Evolutionary conservation across 202 grass and related monocot genomes (phyloP), one percentile per base, ranked within the genome.

Genomic region (Alloteropsis angusta): DNA sequence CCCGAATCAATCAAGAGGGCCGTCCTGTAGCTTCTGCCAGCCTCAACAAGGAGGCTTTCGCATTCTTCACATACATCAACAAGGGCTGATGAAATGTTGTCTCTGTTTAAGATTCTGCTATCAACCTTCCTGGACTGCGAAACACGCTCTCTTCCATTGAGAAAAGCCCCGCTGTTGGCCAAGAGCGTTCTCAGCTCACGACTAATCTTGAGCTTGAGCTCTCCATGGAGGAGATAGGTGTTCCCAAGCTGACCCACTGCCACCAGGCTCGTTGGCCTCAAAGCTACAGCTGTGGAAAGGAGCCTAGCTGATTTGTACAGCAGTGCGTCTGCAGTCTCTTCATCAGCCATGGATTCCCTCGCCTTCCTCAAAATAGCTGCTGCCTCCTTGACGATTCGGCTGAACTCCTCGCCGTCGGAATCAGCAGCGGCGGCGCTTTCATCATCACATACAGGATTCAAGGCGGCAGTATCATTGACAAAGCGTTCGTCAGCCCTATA

Each of bases 121-220:
- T 97, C 89, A 3, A 91, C 18, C 60, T 90, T 98, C 64, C 79
- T 90, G 49, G 83, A 83, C 10, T 18, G 74, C 59, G 87, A 75
- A n/a, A n/a, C n/a, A n/a, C n/a, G n/a, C 8, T 76, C 59, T 60
- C 84, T 70, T 60, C 71, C 71, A 64, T 74, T 83, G 8, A 90
- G 44, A 60, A 77, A 69, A 3, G 67, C 59, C 16, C 78, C 60
- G 34, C 62, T 87, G 48, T 72, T 84, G 60, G 81, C 78, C 81
- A 97, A 79, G 76, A 98, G 91, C 28, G 52, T 72, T 80, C 95
- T 97, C 65, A 97, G 83, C 81, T 97, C 87, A 0, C 85, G 89
- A 81, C 95, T 97, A 55, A 94, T 81, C 89, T 94, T 94, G 70
- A 98, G 84, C 76, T 94, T 94, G 56, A 98, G 95, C 78, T 98